Conservation (phyloP, 208 protist species). For the Acanthamoeba lenticulata region DNA sequence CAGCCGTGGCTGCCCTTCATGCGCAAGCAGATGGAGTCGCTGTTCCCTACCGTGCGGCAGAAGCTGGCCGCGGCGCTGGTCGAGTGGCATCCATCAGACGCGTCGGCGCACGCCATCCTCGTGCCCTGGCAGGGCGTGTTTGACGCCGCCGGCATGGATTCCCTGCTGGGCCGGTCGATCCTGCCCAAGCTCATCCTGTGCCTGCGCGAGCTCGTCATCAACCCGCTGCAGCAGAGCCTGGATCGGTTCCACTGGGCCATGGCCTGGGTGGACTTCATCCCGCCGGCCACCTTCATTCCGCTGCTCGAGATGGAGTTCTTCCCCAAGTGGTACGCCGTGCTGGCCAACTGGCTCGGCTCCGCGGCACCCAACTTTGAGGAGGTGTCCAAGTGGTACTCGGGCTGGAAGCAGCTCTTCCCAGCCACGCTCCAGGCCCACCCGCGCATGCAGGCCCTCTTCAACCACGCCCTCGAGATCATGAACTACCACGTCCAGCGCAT, state of each 20-base stretch:
- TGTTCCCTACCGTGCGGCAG: conserved; percentile 56
- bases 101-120: conserved; percentile 71
- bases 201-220: conserved; percentile 67
- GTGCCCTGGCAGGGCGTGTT: conserved; percentile 68
- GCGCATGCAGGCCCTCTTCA: conserved; percentile 63
- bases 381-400: conserved; percentile 69
- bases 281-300: background rate
- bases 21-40: conserved; percentile 50
- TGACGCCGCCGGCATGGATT: conserved; percentile 41
- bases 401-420: conserved; percentile 73
- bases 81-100: conserved; percentile 71
- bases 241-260: conserved; percentile 69
- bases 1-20: conserved; percentile 66
- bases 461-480: conserved; percentile 70
- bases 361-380: conserved; percentile 63
- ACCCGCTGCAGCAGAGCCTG: conserved; percentile 49
- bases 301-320: conserved; percentile 74
- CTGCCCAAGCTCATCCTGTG: conserved; percentile 67
- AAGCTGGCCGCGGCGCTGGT: conserved; percentile 44
- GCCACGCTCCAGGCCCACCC: background rate
- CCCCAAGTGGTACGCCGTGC: conserved; percentile 70
- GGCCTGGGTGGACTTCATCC: conserved; percentile 68
- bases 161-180: conserved; percentile 63
- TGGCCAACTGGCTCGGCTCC: conserved; percentile 62
- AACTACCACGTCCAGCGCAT: conserved; percentile 56